Conservation (phyloP, 768 basidiomycete species). For the Leccinum imitatum region DNA sequence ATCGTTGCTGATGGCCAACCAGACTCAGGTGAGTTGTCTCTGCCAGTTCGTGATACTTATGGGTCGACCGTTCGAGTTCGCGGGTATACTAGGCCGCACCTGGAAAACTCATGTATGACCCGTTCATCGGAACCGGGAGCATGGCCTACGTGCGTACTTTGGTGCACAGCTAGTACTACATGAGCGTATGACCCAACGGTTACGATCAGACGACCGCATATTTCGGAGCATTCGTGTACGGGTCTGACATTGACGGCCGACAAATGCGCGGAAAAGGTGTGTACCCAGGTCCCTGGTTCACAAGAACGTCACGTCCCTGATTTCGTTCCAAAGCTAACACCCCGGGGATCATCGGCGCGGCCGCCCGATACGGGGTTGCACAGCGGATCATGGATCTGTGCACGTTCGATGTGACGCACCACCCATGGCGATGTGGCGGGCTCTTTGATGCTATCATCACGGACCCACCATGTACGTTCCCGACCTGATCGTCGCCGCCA, state of each 20-base stretch:
- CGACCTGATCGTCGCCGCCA: background rate
- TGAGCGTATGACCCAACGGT: slow-evolving; percentile 1
- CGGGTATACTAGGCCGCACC: slow-evolving; percentile 60
- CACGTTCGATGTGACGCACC: slow-evolving; percentile 90
- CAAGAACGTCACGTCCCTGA: background rate
- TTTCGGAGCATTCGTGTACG: slow-evolving; percentile 85
- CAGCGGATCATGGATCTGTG: slow-evolving; percentile 77
- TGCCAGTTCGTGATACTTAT: background rate
- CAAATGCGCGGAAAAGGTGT: slow-evolving; percentile 94
- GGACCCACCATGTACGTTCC: slow-evolving; percentile 83
- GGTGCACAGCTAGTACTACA: background rate
- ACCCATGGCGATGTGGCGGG: slow-evolving; percentile 86
- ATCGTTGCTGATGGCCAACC: slow-evolving; percentile 94
- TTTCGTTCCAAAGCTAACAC: slow-evolving; percentile 30
- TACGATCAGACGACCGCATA: slow-evolving; percentile 69
- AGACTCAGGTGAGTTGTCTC: slow-evolving; percentile 65
- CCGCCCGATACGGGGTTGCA: slow-evolving; percentile 78
- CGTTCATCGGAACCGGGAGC: slow-evolving; percentile 92
- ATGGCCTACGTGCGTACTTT: slow-evolving; percentile 72
- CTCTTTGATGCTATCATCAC: slow-evolving; percentile 94
- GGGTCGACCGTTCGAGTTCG: background rate
- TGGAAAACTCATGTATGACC: slow-evolving; percentile 93
- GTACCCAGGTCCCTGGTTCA: background rate
- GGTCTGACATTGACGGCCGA: slow-evolving; percentile 95
- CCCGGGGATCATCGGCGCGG: slow-evolving; percentile 79